Conservation (phyloP, 140 eudicot genomes). For the Erigeron philadelphicus region DNA sequence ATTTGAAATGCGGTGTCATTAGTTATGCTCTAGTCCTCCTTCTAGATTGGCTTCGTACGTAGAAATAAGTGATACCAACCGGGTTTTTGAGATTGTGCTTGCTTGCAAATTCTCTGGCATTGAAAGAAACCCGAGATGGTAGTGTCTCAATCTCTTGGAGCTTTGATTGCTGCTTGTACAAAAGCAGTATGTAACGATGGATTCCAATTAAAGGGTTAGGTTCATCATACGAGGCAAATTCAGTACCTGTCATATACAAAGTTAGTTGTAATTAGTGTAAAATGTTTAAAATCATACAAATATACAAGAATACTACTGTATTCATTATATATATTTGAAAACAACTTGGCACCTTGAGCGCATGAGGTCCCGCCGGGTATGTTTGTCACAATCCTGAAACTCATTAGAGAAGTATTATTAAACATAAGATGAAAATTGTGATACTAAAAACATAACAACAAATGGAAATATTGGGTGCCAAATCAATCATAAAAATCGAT, state of each 20-base stretch:
- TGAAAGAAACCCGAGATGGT: slow-evolving; percentile 4
- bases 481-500: background rate
- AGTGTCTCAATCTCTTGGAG: slow-evolving; percentile 12
- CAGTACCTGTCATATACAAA: slow-evolving; percentile 13
- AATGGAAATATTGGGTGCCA: no score
- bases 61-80: slow-evolving; percentile 13
- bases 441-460: background rate
- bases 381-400: slow-evolving; percentile 16
- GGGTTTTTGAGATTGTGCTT: slow-evolving; percentile 11
- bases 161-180: slow-evolving; percentile 4
- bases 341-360: slow-evolving; percentile 16
- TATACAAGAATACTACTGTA: no score
- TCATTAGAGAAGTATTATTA: slow-evolving; percentile 5
- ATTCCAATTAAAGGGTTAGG: slow-evolving; percentile 14
- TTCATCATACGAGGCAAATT: slow-evolving; percentile 11
- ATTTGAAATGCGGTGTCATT: background rate
- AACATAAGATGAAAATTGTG: background rate
- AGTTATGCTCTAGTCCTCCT: slow-evolving; percentile 6
- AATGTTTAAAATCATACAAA: background rate
- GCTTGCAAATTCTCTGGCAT: slow-evolving; percentile 6
- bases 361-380: slow-evolving; percentile 2
- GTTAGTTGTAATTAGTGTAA: background rate
- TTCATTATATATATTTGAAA: background rate
- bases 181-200: slow-evolving; percentile 14
- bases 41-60: slow-evolving; percentile 14